Evolutionary conservation across 352 stramenopile genomes (phyloP).

Genomic region (Pythium plurisporium): DNA sequence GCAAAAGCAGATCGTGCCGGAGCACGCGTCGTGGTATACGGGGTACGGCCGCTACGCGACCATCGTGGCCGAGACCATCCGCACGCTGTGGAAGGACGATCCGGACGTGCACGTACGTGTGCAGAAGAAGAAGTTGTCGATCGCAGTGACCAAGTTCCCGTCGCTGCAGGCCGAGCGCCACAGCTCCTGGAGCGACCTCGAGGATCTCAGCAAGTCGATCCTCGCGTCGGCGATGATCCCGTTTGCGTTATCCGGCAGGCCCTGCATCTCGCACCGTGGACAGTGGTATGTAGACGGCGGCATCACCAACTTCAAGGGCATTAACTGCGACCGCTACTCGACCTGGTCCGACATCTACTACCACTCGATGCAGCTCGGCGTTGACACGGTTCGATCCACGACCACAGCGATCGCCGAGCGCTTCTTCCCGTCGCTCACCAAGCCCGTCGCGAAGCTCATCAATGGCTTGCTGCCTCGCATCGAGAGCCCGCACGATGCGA

Average conservation of each 20-base stretch:
- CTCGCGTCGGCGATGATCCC: conserved; percentile 59
- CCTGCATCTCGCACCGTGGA: conserved; percentile 52
- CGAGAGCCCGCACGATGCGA: conserved; percentile 40
- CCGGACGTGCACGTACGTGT: conserved; percentile 42
- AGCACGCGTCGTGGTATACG: conserved; percentile 50
- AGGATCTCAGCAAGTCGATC: conserved; percentile 66
- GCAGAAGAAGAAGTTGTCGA: conserved; percentile 34
- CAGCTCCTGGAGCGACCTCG: conserved; percentile 46
- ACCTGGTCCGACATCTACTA: conserved; percentile 53
- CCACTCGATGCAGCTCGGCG: conserved; percentile 41
- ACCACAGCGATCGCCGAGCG: conserved; percentile 36
- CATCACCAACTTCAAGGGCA: conserved; percentile 70
- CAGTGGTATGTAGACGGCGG: conserved; percentile 70
- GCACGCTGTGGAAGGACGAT: conserved; percentile 53
- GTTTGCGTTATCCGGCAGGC: conserved; percentile 58
- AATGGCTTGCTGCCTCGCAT: conserved; percentile 41
- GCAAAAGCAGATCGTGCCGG: conserved; percentile 35
- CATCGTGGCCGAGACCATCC: conserved; percentile 49
- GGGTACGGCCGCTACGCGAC: conserved; percentile 56
- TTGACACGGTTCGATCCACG: conserved; percentile 34
- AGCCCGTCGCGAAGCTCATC: conserved; percentile 40
- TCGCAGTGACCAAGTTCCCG: conserved; percentile 62
- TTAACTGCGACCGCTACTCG: conserved; percentile 55
- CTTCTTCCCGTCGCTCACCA: conserved; percentile 41
- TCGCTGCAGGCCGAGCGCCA: conserved; percentile 50